These are phyloP conservation scores for Chloranthus sessilifolius DNA, from an alignment of 164 flowering plant genomes.

Conservation along the genomic window DNA sequence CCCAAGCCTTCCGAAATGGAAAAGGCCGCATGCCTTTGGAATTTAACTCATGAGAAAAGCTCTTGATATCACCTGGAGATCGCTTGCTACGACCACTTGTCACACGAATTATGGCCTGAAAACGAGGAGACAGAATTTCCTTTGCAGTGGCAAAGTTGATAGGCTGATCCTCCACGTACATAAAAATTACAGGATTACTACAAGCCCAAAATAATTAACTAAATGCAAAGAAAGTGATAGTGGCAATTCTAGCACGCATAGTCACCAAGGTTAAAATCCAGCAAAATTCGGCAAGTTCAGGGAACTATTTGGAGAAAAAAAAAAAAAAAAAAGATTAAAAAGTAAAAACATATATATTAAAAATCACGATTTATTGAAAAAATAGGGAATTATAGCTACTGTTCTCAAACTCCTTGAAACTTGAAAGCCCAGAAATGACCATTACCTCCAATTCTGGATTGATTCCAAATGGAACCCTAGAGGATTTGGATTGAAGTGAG, in stretches of 20 bases:
- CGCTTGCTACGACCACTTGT: constrained; percentile 83
- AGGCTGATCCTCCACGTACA: constrained; percentile 40
- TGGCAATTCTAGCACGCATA: background rate
- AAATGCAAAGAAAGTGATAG: background rate
- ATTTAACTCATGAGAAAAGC: constrained; percentile 95
- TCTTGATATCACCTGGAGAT: constrained; percentile 64
- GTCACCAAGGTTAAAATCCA: background rate
- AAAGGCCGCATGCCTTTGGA: constrained; percentile 89
- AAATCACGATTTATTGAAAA: background rate
- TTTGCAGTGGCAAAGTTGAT: constrained; percentile 40
- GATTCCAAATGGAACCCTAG: constrained; percentile 24
- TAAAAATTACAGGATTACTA: constrained; percentile 1
- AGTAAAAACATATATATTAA: background rate
- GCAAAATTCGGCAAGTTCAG: background rate
- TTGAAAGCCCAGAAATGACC: too few relatives aligned
- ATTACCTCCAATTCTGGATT: constrained; percentile 55
- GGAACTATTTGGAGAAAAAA: too few relatives aligned
- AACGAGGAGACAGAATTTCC: constrained; percentile 89
- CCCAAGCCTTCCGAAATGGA: constrained; percentile 86
- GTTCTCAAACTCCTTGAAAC: constrained; percentile 6
- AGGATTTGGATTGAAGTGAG: constrained; percentile 52
- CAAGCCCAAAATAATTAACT: background rate
- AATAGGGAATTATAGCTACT: constrained; percentile 5
- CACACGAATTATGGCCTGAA: constrained; percentile 78
- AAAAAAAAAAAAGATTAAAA: background rate